These are phyloP conservation scores for Friedmanniomyces endolithicus DNA, from an alignment of 495 filamentous ascomycete genomes.

Conservation along the genomic window DNA sequence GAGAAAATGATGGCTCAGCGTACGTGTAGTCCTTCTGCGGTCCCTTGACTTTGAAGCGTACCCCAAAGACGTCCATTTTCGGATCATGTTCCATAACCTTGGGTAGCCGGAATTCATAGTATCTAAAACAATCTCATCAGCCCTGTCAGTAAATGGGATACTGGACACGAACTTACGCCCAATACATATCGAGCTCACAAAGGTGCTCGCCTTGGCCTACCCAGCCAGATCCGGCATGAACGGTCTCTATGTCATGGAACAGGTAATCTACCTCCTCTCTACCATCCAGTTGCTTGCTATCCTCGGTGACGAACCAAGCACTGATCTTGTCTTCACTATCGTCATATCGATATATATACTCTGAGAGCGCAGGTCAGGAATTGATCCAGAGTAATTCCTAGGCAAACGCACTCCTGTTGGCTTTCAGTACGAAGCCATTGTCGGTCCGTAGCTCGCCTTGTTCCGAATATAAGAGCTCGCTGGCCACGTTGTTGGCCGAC, in stretches of 20 bases:
- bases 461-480: constrained; percentile 58
- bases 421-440: constrained; percentile 26
- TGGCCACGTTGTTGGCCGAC: constrained; percentile 16
- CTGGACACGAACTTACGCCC: constrained; percentile 27
- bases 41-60: constrained; percentile 51
- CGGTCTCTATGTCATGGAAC: constrained; percentile 46
- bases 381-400: neutral
- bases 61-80: constrained; percentile 41
- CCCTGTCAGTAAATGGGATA: neutral
- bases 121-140: constrained; percentile 4
- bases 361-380: neutral
- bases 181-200: constrained; percentile 55
- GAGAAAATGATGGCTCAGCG: neutral
- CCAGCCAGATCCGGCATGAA: constrained; percentile 32
- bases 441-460: constrained; percentile 44
- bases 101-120: constrained; percentile 48
- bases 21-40: constrained; percentile 56
- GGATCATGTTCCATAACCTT: constrained; percentile 27
- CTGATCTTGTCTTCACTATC: constrained; percentile 43
- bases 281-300: constrained; percentile 33
- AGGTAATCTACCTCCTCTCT: constrained; percentile 46
- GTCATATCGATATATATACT: constrained; percentile 48
- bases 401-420: constrained; percentile 17
- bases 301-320: constrained; percentile 51
- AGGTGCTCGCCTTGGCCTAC: constrained; percentile 47